Evolutionary conservation across 805 yeast species (phyloP), one percentile per base, ranked within the genome.

Genomic region (Cyberlindnera xishuangbannaensis): DNA sequence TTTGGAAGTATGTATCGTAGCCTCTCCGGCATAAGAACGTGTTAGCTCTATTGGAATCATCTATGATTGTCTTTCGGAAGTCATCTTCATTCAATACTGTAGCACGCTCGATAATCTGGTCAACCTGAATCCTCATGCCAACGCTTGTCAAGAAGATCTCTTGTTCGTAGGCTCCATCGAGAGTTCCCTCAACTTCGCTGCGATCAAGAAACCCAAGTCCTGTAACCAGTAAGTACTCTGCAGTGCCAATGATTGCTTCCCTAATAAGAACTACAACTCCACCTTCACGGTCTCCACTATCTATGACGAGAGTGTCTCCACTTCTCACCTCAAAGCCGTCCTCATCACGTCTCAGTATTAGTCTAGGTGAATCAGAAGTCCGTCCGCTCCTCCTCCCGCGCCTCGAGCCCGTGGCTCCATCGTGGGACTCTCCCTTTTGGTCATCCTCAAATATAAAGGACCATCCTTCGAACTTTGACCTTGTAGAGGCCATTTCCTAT

Each of bases 111-210:
- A 70, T 41, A 17, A 78, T 61, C 28, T 73, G 64, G 2, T 40
- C 41, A 2, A 76, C 53, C 30, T 55, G 47, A 12, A 79, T 52
- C 23, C 66, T 66, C 4, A 65, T 68, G 14, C 62, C 34, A 21
- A 69, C 67, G 3, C 82, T 66, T 0, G 83, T 71, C 17, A 80
- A 46, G 42, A 73, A 74, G 6, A 79, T 34, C 51, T 79, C 86
- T 44, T 67, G 65, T 1, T 44, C 46, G 7, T 47, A 52, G 1
- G 55, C 31, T 15, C 48, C 50, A 6, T 34, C 42, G 9, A 63
- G 55, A 5, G 45, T 36, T 4, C 37, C 35, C 2, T 60, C 56
- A 7, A 72, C 53, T 24, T 75, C 78, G 5, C 50, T 26, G 28
- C 55, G 48, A 33, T 68, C 50, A n/a, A 67, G 48, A 39, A 76